phyloP scores from a whole-genome alignment of 345 rosid genomes.

The Citrus reticulata region DNA sequence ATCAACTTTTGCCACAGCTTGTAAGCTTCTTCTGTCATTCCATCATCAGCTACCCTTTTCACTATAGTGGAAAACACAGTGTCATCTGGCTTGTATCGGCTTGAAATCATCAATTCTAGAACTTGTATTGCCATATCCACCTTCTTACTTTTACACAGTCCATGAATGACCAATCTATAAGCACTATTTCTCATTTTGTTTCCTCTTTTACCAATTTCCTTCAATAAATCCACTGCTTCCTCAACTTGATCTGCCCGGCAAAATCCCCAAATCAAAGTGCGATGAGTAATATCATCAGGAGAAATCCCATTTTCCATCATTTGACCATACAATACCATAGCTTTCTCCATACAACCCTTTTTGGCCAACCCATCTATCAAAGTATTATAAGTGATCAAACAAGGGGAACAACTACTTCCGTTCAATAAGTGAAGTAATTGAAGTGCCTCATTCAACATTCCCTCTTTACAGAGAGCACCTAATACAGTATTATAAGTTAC shows the following conservation, averaged over 20 bases:
- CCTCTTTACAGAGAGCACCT: constrained; percentile 63
- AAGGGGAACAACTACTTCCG: constrained; percentile 48
- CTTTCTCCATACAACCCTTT: constrained; percentile 49
- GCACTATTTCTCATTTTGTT: constrained; percentile 41
- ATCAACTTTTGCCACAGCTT: constrained; percentile 48
- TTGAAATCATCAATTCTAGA: constrained; percentile 63
- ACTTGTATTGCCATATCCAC: constrained; percentile 63
- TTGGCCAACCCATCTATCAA: constrained; percentile 68
- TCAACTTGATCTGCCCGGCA: constrained; percentile 42
- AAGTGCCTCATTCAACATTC: constrained; percentile 64
- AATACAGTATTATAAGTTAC: constrained; percentile 75
- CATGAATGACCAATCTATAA: constrained; percentile 49
- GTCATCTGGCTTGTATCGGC: constrained; percentile 49
- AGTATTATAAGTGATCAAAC: constrained; percentile 65
- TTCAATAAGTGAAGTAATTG: constrained; percentile 43
- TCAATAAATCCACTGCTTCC: constrained; percentile 55
- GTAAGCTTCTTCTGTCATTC: constrained; percentile 59
- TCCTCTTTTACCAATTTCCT: constrained; percentile 49
- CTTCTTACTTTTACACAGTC: constrained; percentile 54
- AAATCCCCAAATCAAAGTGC: constrained; percentile 66
- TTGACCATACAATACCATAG: constrained; percentile 44
- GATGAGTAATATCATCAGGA: constrained; percentile 77
- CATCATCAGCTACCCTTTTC: constrained; percentile 51
- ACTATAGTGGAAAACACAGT: constrained; percentile 35
- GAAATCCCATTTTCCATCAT: constrained; percentile 51